Percentiles rank a stretch among this genome's conserved stretches.
Evolutionary conservation across 345 rosid genomes (phyloP).

Genomic region (Clarkia xantiana): DNA sequence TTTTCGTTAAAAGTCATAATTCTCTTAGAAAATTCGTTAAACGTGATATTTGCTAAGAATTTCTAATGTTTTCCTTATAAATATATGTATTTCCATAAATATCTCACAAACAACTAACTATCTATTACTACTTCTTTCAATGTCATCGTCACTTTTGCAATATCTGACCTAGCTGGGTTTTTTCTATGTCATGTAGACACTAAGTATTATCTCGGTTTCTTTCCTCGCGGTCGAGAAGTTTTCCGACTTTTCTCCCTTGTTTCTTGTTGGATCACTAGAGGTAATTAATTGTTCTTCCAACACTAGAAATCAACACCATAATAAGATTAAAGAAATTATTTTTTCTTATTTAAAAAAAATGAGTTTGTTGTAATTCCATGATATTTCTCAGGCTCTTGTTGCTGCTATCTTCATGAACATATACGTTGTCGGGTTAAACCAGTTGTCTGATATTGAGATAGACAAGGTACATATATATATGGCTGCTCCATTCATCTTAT

Average conservation of each 20-base stretch:
- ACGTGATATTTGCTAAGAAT: no score
- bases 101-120: no score
- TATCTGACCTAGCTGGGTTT: slow-evolving; percentile 5
- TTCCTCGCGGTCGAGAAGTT: slow-evolving; percentile 69
- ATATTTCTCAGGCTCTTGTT: slow-evolving; percentile 52
- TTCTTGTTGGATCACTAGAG: slow-evolving; percentile 59
- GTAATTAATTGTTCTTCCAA: slow-evolving; percentile 15
- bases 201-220: slow-evolving; percentile 81
- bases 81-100: background rate
- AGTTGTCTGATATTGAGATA: slow-evolving; percentile 71
- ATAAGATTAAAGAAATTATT: background rate
- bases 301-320: background rate
- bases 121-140: no score
- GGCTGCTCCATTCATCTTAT: no score
- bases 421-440: slow-evolving; percentile 82
- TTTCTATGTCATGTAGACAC: slow-evolving; percentile 29
- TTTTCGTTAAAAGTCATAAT: no score
- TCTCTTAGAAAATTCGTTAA: no score
- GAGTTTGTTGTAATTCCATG: background rate
- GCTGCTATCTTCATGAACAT: slow-evolving; percentile 93
- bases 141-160: no score
- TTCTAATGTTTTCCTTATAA: background rate
- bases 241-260: slow-evolving; percentile 60
- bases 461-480: slow-evolving; percentile 90
- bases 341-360: background rate